Conservation (phyloP, 2,329 filamentous ascomycete genomes). For the Drechslerella coelobrocha region DNA sequence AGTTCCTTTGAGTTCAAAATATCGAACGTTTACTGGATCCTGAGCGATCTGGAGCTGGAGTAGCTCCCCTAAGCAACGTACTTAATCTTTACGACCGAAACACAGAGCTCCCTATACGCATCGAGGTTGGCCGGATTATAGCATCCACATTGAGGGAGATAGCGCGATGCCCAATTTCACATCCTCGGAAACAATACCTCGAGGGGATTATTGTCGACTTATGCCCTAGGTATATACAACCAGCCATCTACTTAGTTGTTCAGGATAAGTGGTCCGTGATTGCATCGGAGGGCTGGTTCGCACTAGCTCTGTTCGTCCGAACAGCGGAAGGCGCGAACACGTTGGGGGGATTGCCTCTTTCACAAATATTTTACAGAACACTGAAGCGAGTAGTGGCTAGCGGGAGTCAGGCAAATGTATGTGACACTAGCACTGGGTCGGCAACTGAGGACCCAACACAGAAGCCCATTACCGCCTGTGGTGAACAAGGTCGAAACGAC, state of each 20-base stretch:
- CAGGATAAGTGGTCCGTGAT: constrained; percentile 62
- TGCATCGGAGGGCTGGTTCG: constrained; percentile 63
- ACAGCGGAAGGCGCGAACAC: constrained; percentile 15
- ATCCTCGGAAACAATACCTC: constrained; percentile 52
- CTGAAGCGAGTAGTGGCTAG: constrained; percentile 1
- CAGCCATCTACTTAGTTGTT: constrained; percentile 60
- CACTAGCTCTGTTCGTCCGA: constrained; percentile 60
- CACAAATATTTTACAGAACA: constrained; percentile 16
- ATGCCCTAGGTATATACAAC: constrained; percentile 57
- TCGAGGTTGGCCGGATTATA: constrained; percentile 61
- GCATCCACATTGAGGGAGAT: constrained; percentile 60
- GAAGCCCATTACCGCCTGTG: no score
- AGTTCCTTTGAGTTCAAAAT: constrained; percentile 58
- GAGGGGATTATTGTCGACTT: constrained; percentile 56
- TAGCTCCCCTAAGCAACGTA: constrained; percentile 51
- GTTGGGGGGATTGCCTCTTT: constrained; percentile 1
- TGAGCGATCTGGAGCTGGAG: constrained; percentile 55
- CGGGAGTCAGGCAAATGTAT: no score
- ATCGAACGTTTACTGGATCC: constrained; percentile 57
- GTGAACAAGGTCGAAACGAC: constrained; percentile 16
- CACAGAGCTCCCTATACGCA: constrained; percentile 60
- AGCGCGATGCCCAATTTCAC: constrained; percentile 54
- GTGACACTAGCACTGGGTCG: neutral
- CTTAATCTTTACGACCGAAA: constrained; percentile 59
- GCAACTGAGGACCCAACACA: neutral